Conservation (phyloP, 176 grass and related monocot species). For the Hyparrhenia diplandra region DNA sequence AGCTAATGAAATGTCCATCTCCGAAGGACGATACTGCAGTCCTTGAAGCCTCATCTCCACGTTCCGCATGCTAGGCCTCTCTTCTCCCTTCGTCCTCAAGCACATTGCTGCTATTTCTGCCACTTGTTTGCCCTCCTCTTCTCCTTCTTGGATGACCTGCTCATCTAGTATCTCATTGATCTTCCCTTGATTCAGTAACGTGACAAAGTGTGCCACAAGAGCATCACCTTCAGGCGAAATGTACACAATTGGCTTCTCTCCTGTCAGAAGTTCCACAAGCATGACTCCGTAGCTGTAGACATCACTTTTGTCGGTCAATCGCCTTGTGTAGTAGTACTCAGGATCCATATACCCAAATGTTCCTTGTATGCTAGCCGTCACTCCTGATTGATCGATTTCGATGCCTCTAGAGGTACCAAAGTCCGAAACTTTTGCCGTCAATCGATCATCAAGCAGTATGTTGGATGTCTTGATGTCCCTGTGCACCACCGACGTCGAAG, state of each 20-base stretch:
- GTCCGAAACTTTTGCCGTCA: slow-evolving; percentile 53
- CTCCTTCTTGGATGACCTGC: slow-evolving; percentile 4
- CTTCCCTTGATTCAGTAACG: neutral
- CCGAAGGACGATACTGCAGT: neutral
- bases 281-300: slow-evolving; percentile 60
- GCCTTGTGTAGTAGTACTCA: slow-evolving; percentile 19
- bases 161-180: slow-evolving; percentile 25
- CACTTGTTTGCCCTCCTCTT: slow-evolving; percentile 1
- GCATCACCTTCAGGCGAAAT: neutral
- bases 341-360: slow-evolving; percentile 65
- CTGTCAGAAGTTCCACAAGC: slow-evolving; percentile 58
- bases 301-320: slow-evolving; percentile 60
- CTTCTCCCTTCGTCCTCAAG: slow-evolving; percentile 31
- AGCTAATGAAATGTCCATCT: neutral
- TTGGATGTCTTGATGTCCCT: slow-evolving; percentile 57
- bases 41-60: slow-evolving; percentile 38
- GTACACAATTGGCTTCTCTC: slow-evolving; percentile 15
- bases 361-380: slow-evolving; percentile 49
- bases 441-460: slow-evolving; percentile 48
- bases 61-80: slow-evolving; percentile 21
- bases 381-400: slow-evolving; percentile 28
- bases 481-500: slow-evolving; percentile 43
- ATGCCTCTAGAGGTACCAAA: slow-evolving; percentile 59
- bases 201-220: slow-evolving; percentile 20
- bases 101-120: slow-evolving; percentile 36